Evolutionary conservation across 768 basidiomycete genomes (phyloP).

Genomic region (Aureoboletus auriporus): DNA sequence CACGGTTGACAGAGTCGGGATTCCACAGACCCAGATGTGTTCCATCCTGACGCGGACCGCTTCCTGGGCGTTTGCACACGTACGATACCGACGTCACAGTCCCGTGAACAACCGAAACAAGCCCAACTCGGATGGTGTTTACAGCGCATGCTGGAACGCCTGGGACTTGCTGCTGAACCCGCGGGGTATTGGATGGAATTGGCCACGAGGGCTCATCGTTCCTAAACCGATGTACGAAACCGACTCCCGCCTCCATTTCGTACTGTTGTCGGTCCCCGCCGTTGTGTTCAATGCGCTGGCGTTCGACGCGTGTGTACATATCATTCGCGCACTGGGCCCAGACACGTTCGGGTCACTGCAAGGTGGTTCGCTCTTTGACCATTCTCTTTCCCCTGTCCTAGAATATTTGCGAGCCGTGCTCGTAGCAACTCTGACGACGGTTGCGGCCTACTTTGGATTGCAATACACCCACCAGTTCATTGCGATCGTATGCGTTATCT

Average conservation of each 20-base stretch:
- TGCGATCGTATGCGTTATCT: constrained; percentile 40
- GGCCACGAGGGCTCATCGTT: constrained; percentile 18
- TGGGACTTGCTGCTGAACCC: constrained; percentile 23
- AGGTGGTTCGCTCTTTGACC: constrained; percentile 35
- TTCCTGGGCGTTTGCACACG: constrained; percentile 19
- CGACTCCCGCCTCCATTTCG: constrained; percentile 12
- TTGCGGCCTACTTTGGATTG: constrained; percentile 44
- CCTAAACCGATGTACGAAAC: constrained; percentile 6
- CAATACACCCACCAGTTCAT: constrained; percentile 37
- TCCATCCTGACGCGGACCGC: constrained; percentile 13
- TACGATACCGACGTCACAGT: constrained; percentile 11
- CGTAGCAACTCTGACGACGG: constrained; percentile 40
- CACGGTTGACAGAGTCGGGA: background rate
- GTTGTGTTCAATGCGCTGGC: constrained; percentile 8
- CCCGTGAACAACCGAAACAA: background rate
- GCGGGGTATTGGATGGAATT: constrained; percentile 29
- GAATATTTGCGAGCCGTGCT: constrained; percentile 37
- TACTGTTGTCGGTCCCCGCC: background rate
- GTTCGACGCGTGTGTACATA: constrained; percentile 15
- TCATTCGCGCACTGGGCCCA: constrained; percentile 32
- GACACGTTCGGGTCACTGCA: constrained; percentile 32
- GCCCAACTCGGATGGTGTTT: constrained; percentile 2
- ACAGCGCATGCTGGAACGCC: constrained; percentile 20
- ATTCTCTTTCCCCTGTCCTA: constrained; percentile 28
- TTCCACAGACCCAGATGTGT: constrained; percentile 13